Conservation (phyloP, 352 stramenopile species). For the Pythium volutum region DNA sequence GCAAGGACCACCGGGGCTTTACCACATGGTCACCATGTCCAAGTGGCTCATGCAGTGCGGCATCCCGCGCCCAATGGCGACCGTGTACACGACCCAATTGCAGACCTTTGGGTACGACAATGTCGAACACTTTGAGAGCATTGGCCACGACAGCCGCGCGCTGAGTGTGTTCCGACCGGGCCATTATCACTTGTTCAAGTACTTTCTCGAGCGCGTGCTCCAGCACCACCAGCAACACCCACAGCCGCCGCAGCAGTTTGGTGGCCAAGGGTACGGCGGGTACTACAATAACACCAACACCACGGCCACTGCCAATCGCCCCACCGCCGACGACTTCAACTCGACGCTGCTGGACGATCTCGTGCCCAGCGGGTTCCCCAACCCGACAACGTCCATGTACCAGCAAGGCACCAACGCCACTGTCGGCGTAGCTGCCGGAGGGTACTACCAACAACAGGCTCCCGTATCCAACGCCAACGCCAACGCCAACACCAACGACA, state of each 20-base stretch:
- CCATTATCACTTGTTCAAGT: slow-evolving; percentile 25
- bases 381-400: slow-evolving; percentile 19
- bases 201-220: slow-evolving; percentile 23
- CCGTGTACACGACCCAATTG: slow-evolving; percentile 57
- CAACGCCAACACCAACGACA: neutral
- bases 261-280: slow-evolving; percentile 9
- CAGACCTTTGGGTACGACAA: slow-evolving; percentile 55
- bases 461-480: neutral
- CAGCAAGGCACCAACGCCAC: slow-evolving; percentile 5
- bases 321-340: slow-evolving; percentile 18
- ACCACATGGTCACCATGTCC: slow-evolving; percentile 46
- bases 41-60: slow-evolving; percentile 57
- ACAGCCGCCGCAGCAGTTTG: slow-evolving; percentile 3
- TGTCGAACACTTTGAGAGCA: slow-evolving; percentile 53
- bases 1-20: slow-evolving; percentile 35
- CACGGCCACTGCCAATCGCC: neutral
- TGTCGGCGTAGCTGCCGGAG: neutral
- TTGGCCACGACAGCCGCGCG: slow-evolving; percentile 19
- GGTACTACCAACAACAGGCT: slow-evolving; percentile 5
- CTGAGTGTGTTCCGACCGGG: slow-evolving; percentile 21
- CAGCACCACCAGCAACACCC: slow-evolving; percentile 18
- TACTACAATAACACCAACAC: slow-evolving; percentile 15
- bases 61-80: slow-evolving; percentile 41
- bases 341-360: slow-evolving; percentile 24
- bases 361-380: slow-evolving; percentile 19